Conservation (phyloP, 495 filamentous ascomycete genomes). For the Penicillium robsamsonii region DNA sequence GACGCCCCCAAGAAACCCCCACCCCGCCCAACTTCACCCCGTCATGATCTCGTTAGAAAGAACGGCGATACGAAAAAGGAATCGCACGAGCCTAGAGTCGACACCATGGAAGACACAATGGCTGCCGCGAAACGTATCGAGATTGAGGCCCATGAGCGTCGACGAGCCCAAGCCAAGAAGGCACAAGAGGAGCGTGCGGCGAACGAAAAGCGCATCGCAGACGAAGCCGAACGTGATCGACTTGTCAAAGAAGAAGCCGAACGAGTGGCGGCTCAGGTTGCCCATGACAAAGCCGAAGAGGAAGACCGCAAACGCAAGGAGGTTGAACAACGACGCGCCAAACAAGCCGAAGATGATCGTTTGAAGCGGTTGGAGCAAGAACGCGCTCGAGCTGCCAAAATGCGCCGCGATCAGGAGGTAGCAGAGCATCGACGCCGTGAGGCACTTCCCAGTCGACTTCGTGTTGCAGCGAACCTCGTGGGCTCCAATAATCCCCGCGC, state of each 20-base stretch:
- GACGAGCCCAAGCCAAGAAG: constrained; percentile 29
- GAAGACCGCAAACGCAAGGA: constrained; percentile 54
- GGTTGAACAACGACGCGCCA: constrained; percentile 50
- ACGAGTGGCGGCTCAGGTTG: constrained; percentile 41
- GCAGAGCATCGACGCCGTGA: constrained; percentile 58
- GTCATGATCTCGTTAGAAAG: constrained; percentile 31
- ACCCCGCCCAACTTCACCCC: constrained; percentile 8
- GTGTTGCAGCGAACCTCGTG: constrained; percentile 48
- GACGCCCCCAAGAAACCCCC: constrained; percentile 24
- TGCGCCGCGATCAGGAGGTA: constrained; percentile 52
- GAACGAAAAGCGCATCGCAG: constrained; percentile 32
- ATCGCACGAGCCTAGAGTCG: constrained; percentile 26
- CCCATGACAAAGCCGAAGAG: constrained; percentile 50
- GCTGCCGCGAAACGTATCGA: constrained; percentile 33
- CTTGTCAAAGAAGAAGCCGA: constrained; percentile 45
- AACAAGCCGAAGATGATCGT: constrained; percentile 54
- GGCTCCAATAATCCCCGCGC: constrained; percentile 48
- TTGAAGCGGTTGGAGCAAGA: constrained; percentile 56
- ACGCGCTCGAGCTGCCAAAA: constrained; percentile 48
- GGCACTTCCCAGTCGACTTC: constrained; percentile 51
- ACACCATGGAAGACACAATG: constrained; percentile 32
- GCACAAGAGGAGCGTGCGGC: constrained; percentile 23
- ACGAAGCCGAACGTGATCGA: constrained; percentile 49
- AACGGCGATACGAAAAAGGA: constrained; percentile 26
- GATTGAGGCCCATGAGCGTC: constrained; percentile 41